These are phyloP conservation scores for Sugiyamaella novakii DNA, from an alignment of 1,139 yeast species.

Conservation along the genomic window DNA sequence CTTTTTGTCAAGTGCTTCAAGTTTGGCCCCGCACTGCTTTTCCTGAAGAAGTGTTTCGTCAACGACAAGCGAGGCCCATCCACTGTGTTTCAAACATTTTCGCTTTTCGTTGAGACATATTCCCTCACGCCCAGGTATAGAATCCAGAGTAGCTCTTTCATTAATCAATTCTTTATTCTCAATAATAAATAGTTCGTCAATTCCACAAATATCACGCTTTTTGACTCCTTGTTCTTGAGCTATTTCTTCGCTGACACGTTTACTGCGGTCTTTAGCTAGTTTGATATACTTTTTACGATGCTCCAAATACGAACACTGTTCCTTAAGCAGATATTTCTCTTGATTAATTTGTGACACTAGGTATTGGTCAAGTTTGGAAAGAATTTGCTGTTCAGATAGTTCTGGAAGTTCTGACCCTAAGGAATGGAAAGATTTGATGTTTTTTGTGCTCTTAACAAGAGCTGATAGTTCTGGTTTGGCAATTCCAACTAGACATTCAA, in stretches of 20 bases:
- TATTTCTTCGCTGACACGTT: conserved; percentile 29
- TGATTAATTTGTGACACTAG: conserved; percentile 33
- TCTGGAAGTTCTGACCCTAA: conserved; percentile 37
- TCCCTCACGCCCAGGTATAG: conserved; percentile 31
- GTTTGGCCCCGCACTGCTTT: conserved; percentile 41
- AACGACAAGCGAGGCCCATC: conserved; percentile 61
- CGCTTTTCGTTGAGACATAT: conserved; percentile 64
- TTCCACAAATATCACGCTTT: conserved; percentile 49
- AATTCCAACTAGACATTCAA: conserved; percentile 27
- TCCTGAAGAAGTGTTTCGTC: conserved; percentile 49
- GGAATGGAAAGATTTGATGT: conserved; percentile 40
- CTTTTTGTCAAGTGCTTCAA: conserved; percentile 27
- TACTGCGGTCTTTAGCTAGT: conserved; percentile 30
- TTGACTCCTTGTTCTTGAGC: conserved; percentile 32
- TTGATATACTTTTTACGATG: conserved; percentile 32
- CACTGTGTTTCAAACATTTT: conserved; percentile 65
- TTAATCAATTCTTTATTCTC: conserved; percentile 7
- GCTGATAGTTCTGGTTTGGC: conserved; percentile 29
- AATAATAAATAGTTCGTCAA: conserved; percentile 33
- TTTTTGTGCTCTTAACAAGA: conserved; percentile 45
- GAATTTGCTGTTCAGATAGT: conserved; percentile 21
- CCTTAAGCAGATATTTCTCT: conserved; percentile 26
- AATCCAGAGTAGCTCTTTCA: background rate
- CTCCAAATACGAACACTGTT: conserved; percentile 28
- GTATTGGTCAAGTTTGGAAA: conserved; percentile 32